phyloP scores from a whole-genome alignment of 352 stramenopile genomes.

The Bremia lactucae region DNA sequence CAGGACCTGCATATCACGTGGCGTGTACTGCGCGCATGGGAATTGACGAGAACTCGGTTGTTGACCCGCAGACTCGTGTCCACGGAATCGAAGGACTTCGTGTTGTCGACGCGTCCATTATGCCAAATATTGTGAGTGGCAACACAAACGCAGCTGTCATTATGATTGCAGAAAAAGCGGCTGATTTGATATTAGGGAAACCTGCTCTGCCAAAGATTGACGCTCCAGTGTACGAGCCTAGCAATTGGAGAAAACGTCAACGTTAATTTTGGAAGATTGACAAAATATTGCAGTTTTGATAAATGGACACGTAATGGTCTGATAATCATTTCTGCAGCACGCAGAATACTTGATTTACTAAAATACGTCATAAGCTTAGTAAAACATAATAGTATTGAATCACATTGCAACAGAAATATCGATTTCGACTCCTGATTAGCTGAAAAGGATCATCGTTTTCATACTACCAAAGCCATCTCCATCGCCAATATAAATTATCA shows the following conservation, averaged over 20 bases:
- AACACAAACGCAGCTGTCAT: slow-evolving; percentile 90
- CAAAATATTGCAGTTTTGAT: neutral
- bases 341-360: too few species aligned
- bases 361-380: too few species aligned
- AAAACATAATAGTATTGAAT: too few species aligned
- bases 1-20: slow-evolving; percentile 74
- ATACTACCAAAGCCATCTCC: too few species aligned
- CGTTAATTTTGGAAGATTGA: slow-evolving; percentile 46
- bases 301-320: too few species aligned
- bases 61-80: slow-evolving; percentile 78
- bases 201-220: slow-evolving; percentile 42
- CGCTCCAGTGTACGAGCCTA: slow-evolving; percentile 61
- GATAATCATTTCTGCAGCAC: too few species aligned
- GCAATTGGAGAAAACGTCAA: slow-evolving; percentile 40
- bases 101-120: slow-evolving; percentile 88
- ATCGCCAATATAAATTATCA: too few species aligned
- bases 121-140: slow-evolving; percentile 89
- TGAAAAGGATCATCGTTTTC: too few species aligned
- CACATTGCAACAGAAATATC: too few species aligned
- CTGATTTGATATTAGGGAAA: slow-evolving; percentile 81
- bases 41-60: slow-evolving; percentile 56
- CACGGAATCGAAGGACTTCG: slow-evolving; percentile 79
- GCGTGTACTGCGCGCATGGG: slow-evolving; percentile 84
- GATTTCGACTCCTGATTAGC: too few species aligned
- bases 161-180: slow-evolving; percentile 89